Base-by-base conservation (phyloP, 2,329 filamentous ascomycete species). In the Helotiales sp. region DNA sequence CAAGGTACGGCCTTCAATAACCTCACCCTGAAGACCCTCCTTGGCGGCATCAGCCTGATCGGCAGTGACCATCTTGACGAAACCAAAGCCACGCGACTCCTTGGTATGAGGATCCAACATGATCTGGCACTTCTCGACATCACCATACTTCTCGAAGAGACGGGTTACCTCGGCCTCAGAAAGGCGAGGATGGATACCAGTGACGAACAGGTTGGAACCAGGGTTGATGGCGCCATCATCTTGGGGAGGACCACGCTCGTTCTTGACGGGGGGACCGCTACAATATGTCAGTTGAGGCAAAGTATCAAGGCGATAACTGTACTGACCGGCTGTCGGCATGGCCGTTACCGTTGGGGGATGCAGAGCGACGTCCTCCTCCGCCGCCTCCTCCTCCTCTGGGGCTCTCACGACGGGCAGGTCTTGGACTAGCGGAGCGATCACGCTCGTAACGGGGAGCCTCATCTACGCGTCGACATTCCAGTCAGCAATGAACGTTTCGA, bases 111-210 rank as follows among this genome's bases (percentile, higher is more conserved):
- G 96, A 78, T 99, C 96, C 77, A 95, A 89, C 96, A 99, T 99
- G 83, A 99, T 99, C 81, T 97, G 96, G 84, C 95, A 98, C 83
- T 96, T 98, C 83, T 98, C 95, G 61, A 99, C 96, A 79, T 97
- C 93, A 74, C 96, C 96, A 77, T 98, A 98, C 83, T 98, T 99
- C 83, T 97, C 93, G 78, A 99, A 99, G 73, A 99, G 90, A 79
- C 93, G 93, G 63, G 92, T 91, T 69, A 99, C 93, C 78, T 98
- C 96, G 17, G 90, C 87, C 80, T 99, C 96, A 57, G 87, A 90
- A 73, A 99, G 87, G 76, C 92, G 92, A 66, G 96, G 96, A 80
- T 98, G 93, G 73, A 99, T 99, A 75, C 96, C 96, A 71, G 96
- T 99, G 73, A 99, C 96, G 80, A 99, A 99, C 68, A 99, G 91